These are phyloP conservation scores for Xerocomellus dryophilus DNA, from an alignment of 768 basidiomycete genomes.

Conservation along the genomic window DNA sequence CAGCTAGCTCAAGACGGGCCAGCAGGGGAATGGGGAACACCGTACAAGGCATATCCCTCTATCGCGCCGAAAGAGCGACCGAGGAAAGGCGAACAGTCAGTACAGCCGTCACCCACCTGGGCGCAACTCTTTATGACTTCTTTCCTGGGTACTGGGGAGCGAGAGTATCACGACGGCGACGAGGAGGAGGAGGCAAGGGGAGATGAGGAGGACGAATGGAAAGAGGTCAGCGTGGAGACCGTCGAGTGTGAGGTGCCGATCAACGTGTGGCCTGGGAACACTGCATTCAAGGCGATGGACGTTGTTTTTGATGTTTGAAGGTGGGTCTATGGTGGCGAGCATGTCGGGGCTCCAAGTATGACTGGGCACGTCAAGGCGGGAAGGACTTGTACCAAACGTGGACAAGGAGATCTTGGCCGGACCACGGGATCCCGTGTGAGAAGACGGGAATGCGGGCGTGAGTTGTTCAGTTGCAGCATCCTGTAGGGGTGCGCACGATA, in stretches of 20 bases:
- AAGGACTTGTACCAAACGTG: background rate
- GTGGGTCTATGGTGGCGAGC: background rate
- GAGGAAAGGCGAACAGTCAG: slow-evolving; percentile 1
- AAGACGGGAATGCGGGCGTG: too few species aligned
- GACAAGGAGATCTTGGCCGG: too few species aligned
- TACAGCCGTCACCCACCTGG: slow-evolving; percentile 27
- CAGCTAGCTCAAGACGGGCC: slow-evolving; percentile 55
- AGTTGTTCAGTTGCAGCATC: too few species aligned
- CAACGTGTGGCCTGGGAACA: slow-evolving; percentile 85
- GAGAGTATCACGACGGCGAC: slow-evolving; percentile 58
- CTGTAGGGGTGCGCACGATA: too few species aligned
- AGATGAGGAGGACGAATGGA: slow-evolving; percentile 62
- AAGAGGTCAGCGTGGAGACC: slow-evolving; percentile 69
- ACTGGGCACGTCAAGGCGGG: background rate
- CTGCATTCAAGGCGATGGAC: slow-evolving; percentile 75
- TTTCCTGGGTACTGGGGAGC: slow-evolving; percentile 40
- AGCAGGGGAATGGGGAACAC: slow-evolving; percentile 67
- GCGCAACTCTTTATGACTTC: slow-evolving; percentile 42
- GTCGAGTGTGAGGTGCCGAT: slow-evolving; percentile 95
- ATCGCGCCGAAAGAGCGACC: slow-evolving; percentile 59
- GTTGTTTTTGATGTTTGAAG: slow-evolving; percentile 71
- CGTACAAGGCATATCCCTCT: slow-evolving; percentile 56
- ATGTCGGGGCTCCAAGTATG: background rate
- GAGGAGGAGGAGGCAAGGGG: slow-evolving; percentile 36
- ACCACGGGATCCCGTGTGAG: too few species aligned